Base-by-base conservation (phyloP, 2,329 filamentous ascomycete species). In the Fusarium sp. region DNA sequence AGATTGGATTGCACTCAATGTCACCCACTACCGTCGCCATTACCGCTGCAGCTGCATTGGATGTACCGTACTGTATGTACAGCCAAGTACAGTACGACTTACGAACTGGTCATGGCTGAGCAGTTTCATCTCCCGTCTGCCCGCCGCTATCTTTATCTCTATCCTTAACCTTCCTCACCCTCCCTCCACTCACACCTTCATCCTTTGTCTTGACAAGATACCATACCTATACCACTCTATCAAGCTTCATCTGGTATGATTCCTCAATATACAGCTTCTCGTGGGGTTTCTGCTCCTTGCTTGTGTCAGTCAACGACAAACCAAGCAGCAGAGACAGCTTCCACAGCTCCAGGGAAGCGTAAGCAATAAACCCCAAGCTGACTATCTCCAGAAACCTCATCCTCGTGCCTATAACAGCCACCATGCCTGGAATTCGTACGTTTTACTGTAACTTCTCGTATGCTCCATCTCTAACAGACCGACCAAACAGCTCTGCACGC, bases 361-460 rank as follows among this genome's bases (percentile, higher is more conserved):
- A 54, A 53, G 48, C 41, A 37, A 24, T 12, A 56, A 20, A 48
- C 18, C 20, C 8, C 20, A 37, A 63, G 65, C 72, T 74, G 53
- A 73, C 60, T 18, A n/a, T 54, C 42, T 38, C 8, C 16, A 73
- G 69, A 61, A 43, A 29, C 20, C 24, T 18, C 41, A 33, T 23
- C 33, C 20, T 41, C 37, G 23, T 39, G 28, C 33, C 35, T 28
- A 31, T 31, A 67, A 41, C 54, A 63, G 16, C 54, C 77, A 85
- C 68, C 46, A 87, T 87, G 85, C 81, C 82, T 77, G 84, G 84
- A 70, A 80, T 86, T 77, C 84, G 85, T 86, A 78, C 80, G 84
- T 84, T 47, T 29, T 55, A 57, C n/a, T 10, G 15, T 21, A 47
- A 13, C 26, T 10, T 10, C 15, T 39, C 3, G 31, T 3, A 18